Base-by-base conservation (phyloP, 2,329 filamentous ascomycete genomes). In the Talaromyces sp. region DNA sequence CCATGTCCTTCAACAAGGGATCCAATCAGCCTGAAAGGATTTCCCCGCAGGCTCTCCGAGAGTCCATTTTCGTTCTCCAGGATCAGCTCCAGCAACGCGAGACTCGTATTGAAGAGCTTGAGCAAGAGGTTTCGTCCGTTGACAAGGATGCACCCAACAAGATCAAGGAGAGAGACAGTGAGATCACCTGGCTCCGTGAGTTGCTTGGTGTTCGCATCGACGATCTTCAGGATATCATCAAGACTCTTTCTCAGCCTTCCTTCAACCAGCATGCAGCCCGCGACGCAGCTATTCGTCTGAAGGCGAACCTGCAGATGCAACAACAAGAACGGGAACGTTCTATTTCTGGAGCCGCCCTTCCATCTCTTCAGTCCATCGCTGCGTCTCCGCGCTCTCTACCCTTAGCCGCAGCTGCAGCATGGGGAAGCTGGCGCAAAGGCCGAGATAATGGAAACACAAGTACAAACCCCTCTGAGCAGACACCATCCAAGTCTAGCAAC, bases 271-370 rank as follows among this genome's bases (percentile, higher is more conserved):
- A 91, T 57, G 82, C 84, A 5, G 89, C 97, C 58, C 90, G 89
- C 64, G 92, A 97, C 69, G 91, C 92, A 5, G 90, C 91, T 32
- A 97, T 97, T 63, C 88, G 94, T 48, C 86, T 99, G 55, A 90
- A 91, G 70, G 90, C 94, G 13, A 97, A 96, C 66, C 80, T 99
- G 32, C 91, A 97, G 70, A 99, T 99, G 94, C 93, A 99, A 72
- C 90, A 95, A 69, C 91, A 96, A 70, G 92, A 97, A 74, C 90
- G 91, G 47, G 93, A 97, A 72, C 84, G 94, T 54, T 87, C 90
- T 1, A 83, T 90, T 75, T 86, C 88, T 49, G 86, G 80, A 17
- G 72, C 77, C 54, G 84, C 89, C 36, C 83, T 96, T 37, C 88
- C 90, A 1, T 87, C 88, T 42, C 84, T 90, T 29, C 86, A 92